A percentile compares a stretch with the other conserved stretches of the same genome.
These are phyloP conservation scores for Aureobasidium melanogenum DNA, from an alignment of 2,329 filamentous ascomycete genomes.

Conservation along the genomic window DNA sequence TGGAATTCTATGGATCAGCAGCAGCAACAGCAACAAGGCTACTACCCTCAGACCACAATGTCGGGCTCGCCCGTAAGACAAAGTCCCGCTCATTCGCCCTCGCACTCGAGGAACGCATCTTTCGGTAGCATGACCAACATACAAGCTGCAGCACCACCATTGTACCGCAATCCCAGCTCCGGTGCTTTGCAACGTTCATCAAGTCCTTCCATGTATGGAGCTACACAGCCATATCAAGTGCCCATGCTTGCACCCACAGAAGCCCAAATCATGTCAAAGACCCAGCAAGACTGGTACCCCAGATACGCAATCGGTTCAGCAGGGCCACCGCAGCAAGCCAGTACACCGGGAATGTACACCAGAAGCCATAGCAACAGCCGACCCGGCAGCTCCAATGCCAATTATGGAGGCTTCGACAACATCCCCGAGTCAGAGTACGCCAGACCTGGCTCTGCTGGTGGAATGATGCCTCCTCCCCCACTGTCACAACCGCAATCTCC, in stretches of 20 bases:
- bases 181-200: not conserved
- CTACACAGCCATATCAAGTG: constrained; percentile 6
- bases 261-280: not conserved
- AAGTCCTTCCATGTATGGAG: not conserved
- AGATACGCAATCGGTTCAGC: not conserved
- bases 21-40: not conserved
- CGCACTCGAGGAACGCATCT: not conserved
- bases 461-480: not conserved
- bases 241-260: not conserved
- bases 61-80: not conserved
- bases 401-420: not conserved
- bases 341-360: not conserved
- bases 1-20: not conserved
- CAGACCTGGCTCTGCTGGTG: not conserved
- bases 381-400: not conserved
- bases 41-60: not conserved
- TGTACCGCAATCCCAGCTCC: not conserved
- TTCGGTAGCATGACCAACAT: constrained; percentile 1
- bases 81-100: not conserved
- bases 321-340: constrained; percentile 7
- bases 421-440: not conserved
- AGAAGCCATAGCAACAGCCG: not conserved
- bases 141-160: not conserved
- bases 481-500: not conserved
- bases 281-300: not conserved